phyloP scores from a whole-genome alignment of 768 basidiomycete genomes.

The Amanita phalloides region DNA sequence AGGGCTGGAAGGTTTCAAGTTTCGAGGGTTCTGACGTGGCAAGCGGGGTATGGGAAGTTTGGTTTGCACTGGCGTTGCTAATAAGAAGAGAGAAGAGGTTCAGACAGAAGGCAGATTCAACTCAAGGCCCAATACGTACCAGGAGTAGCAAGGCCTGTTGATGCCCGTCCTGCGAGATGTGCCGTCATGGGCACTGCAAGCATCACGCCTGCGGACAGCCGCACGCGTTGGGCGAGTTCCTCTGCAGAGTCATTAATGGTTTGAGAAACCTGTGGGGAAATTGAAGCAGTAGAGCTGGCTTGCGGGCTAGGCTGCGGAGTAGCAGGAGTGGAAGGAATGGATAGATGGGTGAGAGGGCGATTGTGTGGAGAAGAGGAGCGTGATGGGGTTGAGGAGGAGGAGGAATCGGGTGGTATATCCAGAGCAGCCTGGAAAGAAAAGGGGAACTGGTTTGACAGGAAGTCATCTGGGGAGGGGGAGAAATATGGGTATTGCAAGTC shows the following conservation, averaged over 20 bases:
- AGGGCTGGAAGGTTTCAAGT: conserved; percentile 16
- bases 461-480: conserved; percentile 11
- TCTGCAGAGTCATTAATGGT: conserved; percentile 20
- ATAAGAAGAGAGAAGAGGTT: neutral
- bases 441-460: conserved; percentile 21
- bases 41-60: conserved; percentile 31
- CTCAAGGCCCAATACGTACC: conserved; percentile 11
- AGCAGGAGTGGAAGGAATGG: conserved; percentile 44
- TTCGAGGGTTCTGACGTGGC: conserved; percentile 15
- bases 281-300: conserved; percentile 11
- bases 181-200: conserved; percentile 33
- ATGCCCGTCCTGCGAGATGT: conserved; percentile 19
- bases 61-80: conserved; percentile 13
- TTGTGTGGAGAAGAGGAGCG: conserved; percentile 19
- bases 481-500: conserved; percentile 6
- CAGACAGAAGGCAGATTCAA: neutral
- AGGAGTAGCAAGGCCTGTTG: conserved; percentile 5
- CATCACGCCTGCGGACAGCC: conserved; percentile 48
- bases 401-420: conserved; percentile 11
- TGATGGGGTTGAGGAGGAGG: conserved; percentile 9
- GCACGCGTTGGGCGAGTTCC: conserved; percentile 37
- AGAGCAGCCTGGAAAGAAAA: conserved; percentile 28
- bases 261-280: conserved; percentile 1
- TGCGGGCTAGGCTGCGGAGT: conserved; percentile 26
- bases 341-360: conserved; percentile 42